Base-by-base conservation (phyloP, 352 stramenopile genomes). In the Pythium rishiriense region DNA sequence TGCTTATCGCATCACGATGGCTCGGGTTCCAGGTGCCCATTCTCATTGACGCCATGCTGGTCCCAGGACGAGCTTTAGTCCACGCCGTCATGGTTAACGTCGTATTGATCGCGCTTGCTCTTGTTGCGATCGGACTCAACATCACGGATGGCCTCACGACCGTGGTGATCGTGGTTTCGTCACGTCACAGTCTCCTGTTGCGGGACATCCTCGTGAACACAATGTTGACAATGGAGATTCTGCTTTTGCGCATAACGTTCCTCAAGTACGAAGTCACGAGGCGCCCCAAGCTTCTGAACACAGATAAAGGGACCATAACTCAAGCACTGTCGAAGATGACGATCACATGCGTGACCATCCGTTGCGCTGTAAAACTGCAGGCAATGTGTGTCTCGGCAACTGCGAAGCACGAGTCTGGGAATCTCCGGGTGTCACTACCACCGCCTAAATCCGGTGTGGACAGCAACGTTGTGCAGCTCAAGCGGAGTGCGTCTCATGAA, bases 21-120 rank as follows among this genome's bases (percentile, higher is more conserved):
- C 12, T 74, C 14, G 55, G 58, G n/a, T 45, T 68, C 25, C 66
- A 77, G 45, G 60, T 58, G 33, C 39, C 37, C 24, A 51, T 77
- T 35, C 62, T 73, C 35, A 49, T 66, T 9, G 58, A 77, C 41
- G 54, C 62, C 22, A 58, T 64, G 26, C 48, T 69, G 59, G 63
- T 21, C 47, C 60, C 22, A 60, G 31, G 9, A 25, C 45, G 14
- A 41, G 62, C 15, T 39, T 50, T 45, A 31, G 62, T 51, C 21
- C 15, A 31, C 29, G 59, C 22, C 22, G 15, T 48, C 21, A 4
- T 50, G 19, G 12, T 59, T n/a, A 66, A 54, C 22, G 6, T 47
- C n/a, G 4, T 58, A 11, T 28, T 58, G 12, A 49, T 52, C 15
- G 2, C 19, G 3, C 15, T 58, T 2, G 4, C 28, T 33, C 11